Base-by-base conservation (phyloP, 305 asterid species). In the Ajuga reptans region DNA sequence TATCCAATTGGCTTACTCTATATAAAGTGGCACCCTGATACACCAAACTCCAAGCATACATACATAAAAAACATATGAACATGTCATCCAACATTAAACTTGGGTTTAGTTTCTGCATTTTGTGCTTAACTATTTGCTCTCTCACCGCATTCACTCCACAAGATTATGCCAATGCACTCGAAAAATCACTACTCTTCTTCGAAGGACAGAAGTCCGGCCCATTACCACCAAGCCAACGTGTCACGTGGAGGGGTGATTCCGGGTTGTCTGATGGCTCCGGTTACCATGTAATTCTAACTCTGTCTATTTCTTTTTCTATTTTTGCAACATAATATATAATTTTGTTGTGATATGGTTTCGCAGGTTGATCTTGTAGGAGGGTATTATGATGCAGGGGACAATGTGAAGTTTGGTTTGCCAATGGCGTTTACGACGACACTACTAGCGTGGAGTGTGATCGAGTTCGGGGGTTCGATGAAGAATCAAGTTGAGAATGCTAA, bases 331-430 rank as follows among this genome's bases (percentile, higher is more conserved):
- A 10, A 53, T 56, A 15, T 9, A 17, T 12, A 12, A 1, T 24
- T 54, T 53, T 37, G 2, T 43, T 11, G 16, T 45, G n/a, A 45
- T 45, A 45, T 16, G 4, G 33, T 4, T 6, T 29, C 47, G 47
- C 79, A 90, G 94, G 97, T 87, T 15, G 84, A 89, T 68, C 82
- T 91, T 2, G 89, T 82, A 0, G 97, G 97, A 74, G 97, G 97
- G 7, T 89, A 91, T 57, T 89, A 91, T 62, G 95, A 91, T 73
- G 97, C 96, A 12, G 97, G 97, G 55, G 97, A 91, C 79, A 91
- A 91, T 57, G 76, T 88, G 11, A 91, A 91, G 72, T 91, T 88
- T 49, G 96, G 96, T 6, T 64, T 91, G 76, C 97, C 96, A 2
- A 87, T 91, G 96, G 97, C 97, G 1, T 91, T 88, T 7, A 89